Conservation (phyloP, 1,139 yeast species). For the Torulaspora pretoriensis region DNA sequence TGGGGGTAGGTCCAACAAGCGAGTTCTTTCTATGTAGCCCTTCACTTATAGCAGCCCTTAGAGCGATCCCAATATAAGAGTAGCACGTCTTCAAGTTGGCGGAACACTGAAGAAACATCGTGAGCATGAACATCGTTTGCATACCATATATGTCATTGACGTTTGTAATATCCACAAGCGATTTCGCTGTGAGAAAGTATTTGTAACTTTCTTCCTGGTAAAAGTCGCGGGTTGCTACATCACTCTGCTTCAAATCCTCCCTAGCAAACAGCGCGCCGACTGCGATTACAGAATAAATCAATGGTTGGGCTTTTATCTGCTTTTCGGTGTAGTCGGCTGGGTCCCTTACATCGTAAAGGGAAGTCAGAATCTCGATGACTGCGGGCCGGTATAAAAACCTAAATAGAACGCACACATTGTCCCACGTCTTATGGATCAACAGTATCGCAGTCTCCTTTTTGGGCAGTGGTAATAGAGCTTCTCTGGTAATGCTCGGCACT, state of each 20-base stretch:
- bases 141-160: slow-evolving; percentile 59
- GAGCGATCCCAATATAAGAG: slow-evolving; percentile 82
- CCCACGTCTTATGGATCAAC: slow-evolving; percentile 75
- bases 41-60: slow-evolving; percentile 75
- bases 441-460: slow-evolving; percentile 67
- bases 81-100: slow-evolving; percentile 85
- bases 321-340: slow-evolving; percentile 63
- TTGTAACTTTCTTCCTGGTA: slow-evolving; percentile 75
- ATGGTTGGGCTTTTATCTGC: slow-evolving; percentile 72
- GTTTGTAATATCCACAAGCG: slow-evolving; percentile 65
- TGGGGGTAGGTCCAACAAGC: slow-evolving; percentile 41
- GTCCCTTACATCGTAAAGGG: slow-evolving; percentile 56
- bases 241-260: slow-evolving; percentile 40
- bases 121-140: slow-evolving; percentile 66
- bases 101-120: slow-evolving; percentile 79
- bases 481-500: slow-evolving; percentile 7
- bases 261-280: slow-evolving; percentile 67
- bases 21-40: slow-evolving; percentile 72
- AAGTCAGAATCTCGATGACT: slow-evolving; percentile 53
- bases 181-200: slow-evolving; percentile 79
- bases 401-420: slow-evolving; percentile 77
- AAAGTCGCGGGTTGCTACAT: slow-evolving; percentile 42
- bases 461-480: slow-evolving; percentile 44
- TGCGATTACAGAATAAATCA: slow-evolving; percentile 67
- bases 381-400: slow-evolving; percentile 85